phyloP scores from a whole-genome alignment of 2,329 filamentous ascomycete genomes.

The Fusarium siculi region DNA sequence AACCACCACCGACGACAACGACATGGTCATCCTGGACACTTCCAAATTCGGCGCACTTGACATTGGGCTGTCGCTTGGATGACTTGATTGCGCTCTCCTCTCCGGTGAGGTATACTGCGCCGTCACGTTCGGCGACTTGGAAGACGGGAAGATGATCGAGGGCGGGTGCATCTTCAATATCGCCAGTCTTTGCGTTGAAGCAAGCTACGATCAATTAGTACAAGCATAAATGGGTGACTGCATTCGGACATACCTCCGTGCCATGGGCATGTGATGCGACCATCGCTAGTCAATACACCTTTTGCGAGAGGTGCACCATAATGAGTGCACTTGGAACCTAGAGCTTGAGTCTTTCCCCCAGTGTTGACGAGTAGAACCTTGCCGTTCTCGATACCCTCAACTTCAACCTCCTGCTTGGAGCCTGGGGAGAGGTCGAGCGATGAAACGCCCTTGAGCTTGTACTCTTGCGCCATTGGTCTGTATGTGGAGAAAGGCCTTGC shows the following conservation, averaged over 20 bases:
- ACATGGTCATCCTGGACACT: constrained; percentile 69
- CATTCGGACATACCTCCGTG: constrained; percentile 79
- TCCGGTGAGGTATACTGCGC: constrained; percentile 84
- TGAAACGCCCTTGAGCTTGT: constrained; percentile 79
- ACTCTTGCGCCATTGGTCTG: constrained; percentile 64
- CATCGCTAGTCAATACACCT: constrained; percentile 83
- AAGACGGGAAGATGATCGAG: constrained; percentile 88
- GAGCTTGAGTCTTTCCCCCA: constrained; percentile 78
- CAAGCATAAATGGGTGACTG: not conserved
- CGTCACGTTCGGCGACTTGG: constrained; percentile 82
- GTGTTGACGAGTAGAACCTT: constrained; percentile 89
- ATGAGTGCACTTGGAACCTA: constrained; percentile 87
- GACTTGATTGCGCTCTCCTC: constrained; percentile 82
- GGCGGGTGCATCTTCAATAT: constrained; percentile 94
- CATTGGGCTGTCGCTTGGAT: constrained; percentile 76
- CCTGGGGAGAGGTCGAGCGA: constrained; percentile 80
- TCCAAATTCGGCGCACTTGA: constrained; percentile 71
- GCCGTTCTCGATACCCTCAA: constrained; percentile 86
- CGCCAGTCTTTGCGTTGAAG: constrained; percentile 88
- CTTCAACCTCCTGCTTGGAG: constrained; percentile 88
- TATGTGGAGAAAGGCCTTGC: constrained; percentile 41
- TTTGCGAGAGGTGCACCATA: constrained; percentile 91
- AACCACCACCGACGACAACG: constrained; percentile 89
- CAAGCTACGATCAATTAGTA: constrained; percentile 70
- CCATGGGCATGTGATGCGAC: constrained; percentile 93